A percentile compares a stretch with the other conserved stretches of the same genome.
These are phyloP conservation scores for Mycena sanguinolenta DNA, from an alignment of 768 basidiomycete genomes.

Conservation along the genomic window DNA sequence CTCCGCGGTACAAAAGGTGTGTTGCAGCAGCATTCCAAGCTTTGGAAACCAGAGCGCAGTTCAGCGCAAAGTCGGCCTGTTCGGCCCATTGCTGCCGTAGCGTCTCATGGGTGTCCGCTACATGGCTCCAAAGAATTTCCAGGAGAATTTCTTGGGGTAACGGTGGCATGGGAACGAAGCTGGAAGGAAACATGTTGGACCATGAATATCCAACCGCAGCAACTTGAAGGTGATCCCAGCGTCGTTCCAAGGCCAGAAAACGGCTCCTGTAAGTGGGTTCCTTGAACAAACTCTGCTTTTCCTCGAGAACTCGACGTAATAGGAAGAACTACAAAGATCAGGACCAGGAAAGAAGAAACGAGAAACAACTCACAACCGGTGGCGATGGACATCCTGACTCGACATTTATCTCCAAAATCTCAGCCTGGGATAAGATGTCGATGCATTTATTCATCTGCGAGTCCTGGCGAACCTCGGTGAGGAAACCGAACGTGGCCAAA, in stretches of 20 bases:
- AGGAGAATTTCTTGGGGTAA: neutral
- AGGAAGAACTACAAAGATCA: neutral
- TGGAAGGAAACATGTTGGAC: neutral
- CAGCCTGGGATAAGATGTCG: neutral
- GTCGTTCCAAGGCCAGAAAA: neutral
- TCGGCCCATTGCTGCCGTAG: neutral
- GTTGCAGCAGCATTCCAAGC: neutral
- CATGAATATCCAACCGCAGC: neutral
- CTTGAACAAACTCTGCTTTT: neutral
- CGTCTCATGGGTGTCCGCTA: neutral
- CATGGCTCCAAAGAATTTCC: neutral
- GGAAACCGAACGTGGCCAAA: neutral
- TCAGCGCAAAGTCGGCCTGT: neutral
- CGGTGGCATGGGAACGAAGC: neutral
- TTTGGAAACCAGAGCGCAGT: slow-evolving; percentile 1
- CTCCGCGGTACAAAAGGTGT: neutral
- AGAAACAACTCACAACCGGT: neutral
- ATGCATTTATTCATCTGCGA: neutral
- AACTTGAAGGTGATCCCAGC: neutral
- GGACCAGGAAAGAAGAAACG: neutral
- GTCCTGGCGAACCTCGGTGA: neutral
- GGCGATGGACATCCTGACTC: neutral
- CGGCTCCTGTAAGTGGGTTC: neutral
- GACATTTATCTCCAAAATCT: neutral
- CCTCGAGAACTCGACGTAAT: neutral